A percentile compares a stretch with the other conserved stretches of the same genome.
Conservation (phyloP, 495 filamentous ascomycete species). For the Daldinia grandis region DNA sequence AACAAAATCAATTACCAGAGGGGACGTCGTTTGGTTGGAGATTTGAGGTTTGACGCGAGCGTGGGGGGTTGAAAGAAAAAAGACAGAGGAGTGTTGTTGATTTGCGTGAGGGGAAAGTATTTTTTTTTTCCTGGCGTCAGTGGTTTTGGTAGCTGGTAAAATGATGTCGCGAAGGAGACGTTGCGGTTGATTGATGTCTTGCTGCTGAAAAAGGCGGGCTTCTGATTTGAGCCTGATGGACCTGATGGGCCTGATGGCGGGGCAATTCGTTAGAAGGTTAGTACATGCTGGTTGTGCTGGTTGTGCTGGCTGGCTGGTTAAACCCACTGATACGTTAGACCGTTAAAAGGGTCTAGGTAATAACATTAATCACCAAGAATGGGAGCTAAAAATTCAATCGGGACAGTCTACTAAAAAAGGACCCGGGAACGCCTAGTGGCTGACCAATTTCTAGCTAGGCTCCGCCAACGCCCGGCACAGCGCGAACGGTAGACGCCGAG, state of each 20-base stretch:
- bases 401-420: constrained; percentile 37
- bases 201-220: constrained; percentile 40
- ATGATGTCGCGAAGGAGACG: constrained; percentile 34
- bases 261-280: constrained; percentile 11
- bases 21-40: constrained; percentile 35
- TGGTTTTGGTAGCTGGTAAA: constrained; percentile 35
- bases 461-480: constrained; percentile 32
- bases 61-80: constrained; percentile 34
- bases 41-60: constrained; percentile 38
- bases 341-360: constrained; percentile 1
- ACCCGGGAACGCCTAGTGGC: constrained; percentile 41
- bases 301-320: background rate
- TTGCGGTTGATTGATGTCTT: constrained; percentile 30
- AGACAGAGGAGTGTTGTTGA: constrained; percentile 28
- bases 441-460: constrained; percentile 23
- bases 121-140: constrained; percentile 38
- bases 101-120: constrained; percentile 44
- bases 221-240: constrained; percentile 34
- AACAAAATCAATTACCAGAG: constrained; percentile 24
- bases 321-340: background rate
- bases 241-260: constrained; percentile 11
- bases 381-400: constrained; percentile 40
- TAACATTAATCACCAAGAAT: constrained; percentile 24
- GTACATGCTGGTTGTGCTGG: background rate
- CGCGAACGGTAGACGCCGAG: background rate